Conservation (phyloP, 805 yeast species). For the Candida ascalaphidarum region DNA sequence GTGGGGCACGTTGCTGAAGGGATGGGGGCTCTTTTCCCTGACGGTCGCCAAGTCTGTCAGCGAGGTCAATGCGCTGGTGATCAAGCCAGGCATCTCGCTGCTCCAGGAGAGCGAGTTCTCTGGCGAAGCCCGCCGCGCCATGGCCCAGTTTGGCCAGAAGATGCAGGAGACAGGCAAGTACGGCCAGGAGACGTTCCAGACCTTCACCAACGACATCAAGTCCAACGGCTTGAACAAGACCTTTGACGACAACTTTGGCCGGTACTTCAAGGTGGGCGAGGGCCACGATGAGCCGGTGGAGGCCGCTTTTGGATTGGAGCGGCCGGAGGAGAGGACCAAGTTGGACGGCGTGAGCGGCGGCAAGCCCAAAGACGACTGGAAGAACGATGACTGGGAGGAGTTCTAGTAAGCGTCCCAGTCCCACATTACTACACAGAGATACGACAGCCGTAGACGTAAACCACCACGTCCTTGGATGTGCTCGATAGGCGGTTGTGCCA, state of each 20-base stretch:
- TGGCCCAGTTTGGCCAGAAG: slow-evolving; percentile 92
- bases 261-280: slow-evolving; percentile 36
- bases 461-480: too few relatives aligned
- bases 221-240: slow-evolving; percentile 28
- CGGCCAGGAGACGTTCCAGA: slow-evolving; percentile 60
- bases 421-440: too few relatives aligned
- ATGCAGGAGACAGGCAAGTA: slow-evolving; percentile 81
- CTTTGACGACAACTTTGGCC: slow-evolving; percentile 42
- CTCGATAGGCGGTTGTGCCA: too few relatives aligned
- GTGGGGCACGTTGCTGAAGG: slow-evolving; percentile 79
- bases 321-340: slow-evolving; percentile 52
- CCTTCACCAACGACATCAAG: slow-evolving; percentile 41
- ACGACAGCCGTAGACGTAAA: too few relatives aligned
- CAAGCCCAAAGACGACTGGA: slow-evolving; percentile 29
- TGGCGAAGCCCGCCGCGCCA: slow-evolving; percentile 80
- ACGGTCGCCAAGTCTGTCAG: slow-evolving; percentile 75
- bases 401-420: slow-evolving; percentile 32
- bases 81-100: slow-evolving; percentile 84
- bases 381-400: slow-evolving; percentile 62
- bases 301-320: slow-evolving; percentile 61
- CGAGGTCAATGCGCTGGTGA: slow-evolving; percentile 82
- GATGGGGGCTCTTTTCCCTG: slow-evolving; percentile 91
- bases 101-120: slow-evolving; percentile 71
- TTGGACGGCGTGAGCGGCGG: slow-evolving; percentile 37
- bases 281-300: slow-evolving; percentile 28